A percentile compares a stretch with the other conserved stretches of the same genome.
Evolutionary conservation across 1,284 basidiomycete species (phyloP).

Genomic region (Coriolopsis trogii): DNA sequence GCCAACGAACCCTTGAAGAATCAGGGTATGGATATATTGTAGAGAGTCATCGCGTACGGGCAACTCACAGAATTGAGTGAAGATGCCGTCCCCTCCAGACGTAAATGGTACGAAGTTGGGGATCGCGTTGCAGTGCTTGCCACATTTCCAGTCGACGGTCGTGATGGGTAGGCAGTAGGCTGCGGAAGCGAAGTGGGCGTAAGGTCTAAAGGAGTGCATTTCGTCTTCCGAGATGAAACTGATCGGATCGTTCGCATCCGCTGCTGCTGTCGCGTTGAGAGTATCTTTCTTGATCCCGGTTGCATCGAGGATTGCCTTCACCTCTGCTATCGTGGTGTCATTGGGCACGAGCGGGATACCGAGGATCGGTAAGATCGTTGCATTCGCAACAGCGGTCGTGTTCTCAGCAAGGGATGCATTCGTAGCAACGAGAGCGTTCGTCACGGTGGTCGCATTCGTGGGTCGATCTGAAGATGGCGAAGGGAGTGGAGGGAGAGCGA

Average conservation of each 20-base stretch:
- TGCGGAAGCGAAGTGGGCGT: conserved; percentile 39
- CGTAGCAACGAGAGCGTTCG: too few relatives aligned
- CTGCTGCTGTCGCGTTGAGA: too few relatives aligned
- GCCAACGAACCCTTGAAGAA: conserved; percentile 46
- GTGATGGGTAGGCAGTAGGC: conserved; percentile 37
- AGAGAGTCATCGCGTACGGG: neutral
- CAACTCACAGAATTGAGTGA: conserved; percentile 49
- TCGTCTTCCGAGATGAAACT: conserved; percentile 34
- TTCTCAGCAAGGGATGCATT: too few relatives aligned
- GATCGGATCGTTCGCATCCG: too few relatives aligned
- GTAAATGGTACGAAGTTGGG: conserved; percentile 56
- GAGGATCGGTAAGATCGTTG: too few relatives aligned
- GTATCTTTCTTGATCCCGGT: neutral
- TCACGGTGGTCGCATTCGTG: too few relatives aligned
- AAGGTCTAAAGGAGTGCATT: conserved; percentile 40
- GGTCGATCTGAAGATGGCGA: too few relatives aligned
- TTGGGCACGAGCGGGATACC: too few relatives aligned
- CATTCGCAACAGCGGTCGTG: too few relatives aligned
- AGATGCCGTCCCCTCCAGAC: conserved; percentile 59
- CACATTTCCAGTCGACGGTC: conserved; percentile 40
- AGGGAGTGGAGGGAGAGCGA: too few relatives aligned
- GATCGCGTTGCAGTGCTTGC: conserved; percentile 46
- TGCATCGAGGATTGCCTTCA: neutral
- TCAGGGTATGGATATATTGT: conserved; percentile 28
- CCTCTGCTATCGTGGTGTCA: too few relatives aligned